Evolutionary conservation across 1,284 basidiomycete species (phyloP).

Genomic region (Phenoliferia sp.): DNA sequence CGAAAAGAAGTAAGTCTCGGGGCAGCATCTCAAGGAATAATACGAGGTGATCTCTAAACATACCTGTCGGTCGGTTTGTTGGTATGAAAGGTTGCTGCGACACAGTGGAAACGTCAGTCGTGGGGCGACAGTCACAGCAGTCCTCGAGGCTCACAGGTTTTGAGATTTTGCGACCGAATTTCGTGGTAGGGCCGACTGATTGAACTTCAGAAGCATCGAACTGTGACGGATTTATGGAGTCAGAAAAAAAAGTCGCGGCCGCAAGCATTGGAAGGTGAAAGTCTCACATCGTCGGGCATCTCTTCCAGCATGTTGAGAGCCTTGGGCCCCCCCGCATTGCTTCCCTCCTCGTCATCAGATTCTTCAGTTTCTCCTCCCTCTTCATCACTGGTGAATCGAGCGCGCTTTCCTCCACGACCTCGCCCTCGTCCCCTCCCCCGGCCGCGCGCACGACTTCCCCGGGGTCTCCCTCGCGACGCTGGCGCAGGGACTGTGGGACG

Average conservation of each 20-base stretch:
- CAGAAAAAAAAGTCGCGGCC: neutral
- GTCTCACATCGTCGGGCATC: slow-evolving; percentile 27
- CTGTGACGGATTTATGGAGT: neutral
- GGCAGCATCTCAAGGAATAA: neutral
- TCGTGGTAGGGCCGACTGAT: slow-evolving; percentile 21
- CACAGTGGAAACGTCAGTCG: neutral
- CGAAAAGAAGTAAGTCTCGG: neutral
- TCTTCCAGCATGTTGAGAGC: slow-evolving; percentile 21
- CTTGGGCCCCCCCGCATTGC: slow-evolving; percentile 5
- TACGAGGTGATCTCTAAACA: no score
- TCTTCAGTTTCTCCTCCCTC: slow-evolving; percentile 12
- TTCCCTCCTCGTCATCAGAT: slow-evolving; percentile 3
- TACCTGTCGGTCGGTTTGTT: slow-evolving; percentile 30
- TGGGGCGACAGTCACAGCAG: neutral
- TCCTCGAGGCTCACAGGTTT: slow-evolving; percentile 16
- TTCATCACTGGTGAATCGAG: slow-evolving; percentile 15
- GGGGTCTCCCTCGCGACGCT: slow-evolving; percentile 6
- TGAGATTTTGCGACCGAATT: slow-evolving; percentile 30
- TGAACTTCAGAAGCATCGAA: neutral
- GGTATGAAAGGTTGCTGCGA: slow-evolving; percentile 22
- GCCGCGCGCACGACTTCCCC: slow-evolving; percentile 15
- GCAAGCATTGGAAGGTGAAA: no score
- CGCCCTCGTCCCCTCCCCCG: slow-evolving; percentile 12
- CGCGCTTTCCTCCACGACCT: slow-evolving; percentile 18
- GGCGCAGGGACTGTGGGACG: neutral